These are phyloP conservation scores for Psidium friedrichsthalianum DNA, from an alignment of 345 rosid genomes.

Conservation along the genomic window DNA sequence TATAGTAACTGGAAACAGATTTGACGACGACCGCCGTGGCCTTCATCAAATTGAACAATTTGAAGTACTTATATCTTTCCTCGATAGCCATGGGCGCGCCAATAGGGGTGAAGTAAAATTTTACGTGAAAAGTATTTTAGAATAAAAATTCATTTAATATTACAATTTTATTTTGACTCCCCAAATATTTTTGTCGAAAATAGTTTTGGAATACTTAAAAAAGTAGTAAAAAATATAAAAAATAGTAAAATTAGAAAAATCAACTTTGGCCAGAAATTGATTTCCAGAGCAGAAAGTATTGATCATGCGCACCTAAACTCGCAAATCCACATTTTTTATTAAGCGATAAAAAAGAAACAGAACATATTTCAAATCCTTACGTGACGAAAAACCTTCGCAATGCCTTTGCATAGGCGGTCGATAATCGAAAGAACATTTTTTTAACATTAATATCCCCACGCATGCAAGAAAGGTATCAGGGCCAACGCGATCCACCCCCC, in stretches of 20 bases:
- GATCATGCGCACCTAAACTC: too few relatives aligned
- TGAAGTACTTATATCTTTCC: background rate
- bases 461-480: background rate
- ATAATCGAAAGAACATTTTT: background rate
- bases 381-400: fast-evolving
- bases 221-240: too few relatives aligned
- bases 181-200: fast-evolving
- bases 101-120: too few relatives aligned
- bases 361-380: background rate
- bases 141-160: too few relatives aligned
- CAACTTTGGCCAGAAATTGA: too few relatives aligned
- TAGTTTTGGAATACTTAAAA: too few relatives aligned
- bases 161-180: too few relatives aligned
- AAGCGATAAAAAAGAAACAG: background rate
- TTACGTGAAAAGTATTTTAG: too few relatives aligned
- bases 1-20: background rate
- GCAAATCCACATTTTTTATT: background rate
- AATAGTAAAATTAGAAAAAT: too few relatives aligned
- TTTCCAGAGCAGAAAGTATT: too few relatives aligned
- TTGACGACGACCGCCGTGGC: background rate
- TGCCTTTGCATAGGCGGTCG: fast-evolving
- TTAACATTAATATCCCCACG: background rate
- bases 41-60: background rate
- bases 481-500: too few relatives aligned
- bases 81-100: too few relatives aligned